Evolutionary conservation across 2,329 filamentous ascomycete species (phyloP).

Genomic region (Dendrostoma leiphaemia): DNA sequence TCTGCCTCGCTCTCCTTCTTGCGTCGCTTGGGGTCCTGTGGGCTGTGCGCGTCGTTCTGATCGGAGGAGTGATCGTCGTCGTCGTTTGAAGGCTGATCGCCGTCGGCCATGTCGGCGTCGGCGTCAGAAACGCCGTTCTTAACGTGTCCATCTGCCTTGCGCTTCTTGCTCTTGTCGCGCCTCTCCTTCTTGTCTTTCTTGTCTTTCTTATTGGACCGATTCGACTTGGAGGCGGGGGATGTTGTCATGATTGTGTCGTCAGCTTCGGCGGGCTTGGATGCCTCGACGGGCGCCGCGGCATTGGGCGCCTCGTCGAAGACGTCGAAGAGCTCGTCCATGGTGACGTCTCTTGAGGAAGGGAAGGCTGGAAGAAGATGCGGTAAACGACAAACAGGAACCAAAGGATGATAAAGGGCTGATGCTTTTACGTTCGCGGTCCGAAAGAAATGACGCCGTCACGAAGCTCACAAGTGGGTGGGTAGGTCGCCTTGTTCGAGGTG

Average conservation of each 20-base stretch:
- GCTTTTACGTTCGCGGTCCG: not conserved
- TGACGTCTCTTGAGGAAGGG: slow-evolving; percentile 5
- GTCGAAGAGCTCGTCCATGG: slow-evolving; percentile 78
- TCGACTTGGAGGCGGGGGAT: slow-evolving; percentile 19
- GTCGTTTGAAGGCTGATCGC: slow-evolving; percentile 37
- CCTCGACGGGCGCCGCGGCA: slow-evolving; percentile 49
- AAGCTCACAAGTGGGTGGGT: not conserved
- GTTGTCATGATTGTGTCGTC: slow-evolving; percentile 22
- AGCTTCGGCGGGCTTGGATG: slow-evolving; percentile 32
- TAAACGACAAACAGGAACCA: not conserved
- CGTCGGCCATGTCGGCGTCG: slow-evolving; percentile 45
- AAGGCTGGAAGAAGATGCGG: not conserved
- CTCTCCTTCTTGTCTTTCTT: slow-evolving; percentile 42
- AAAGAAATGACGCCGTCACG: not conserved
- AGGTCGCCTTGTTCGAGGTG: not conserved
- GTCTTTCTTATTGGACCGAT: slow-evolving; percentile 32
- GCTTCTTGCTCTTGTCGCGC: slow-evolving; percentile 73
- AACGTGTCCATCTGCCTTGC: slow-evolving; percentile 77
- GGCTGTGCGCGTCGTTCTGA: slow-evolving; percentile 35
- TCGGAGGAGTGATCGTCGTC: slow-evolving; percentile 31
- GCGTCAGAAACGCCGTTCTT: slow-evolving; percentile 49
- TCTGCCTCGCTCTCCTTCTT: slow-evolving; percentile 64
- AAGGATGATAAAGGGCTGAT: not conserved
- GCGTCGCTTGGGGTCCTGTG: slow-evolving; percentile 60
- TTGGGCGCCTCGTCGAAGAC: slow-evolving; percentile 71